Percentiles rank a stretch among this genome's conserved stretches.
Conservation (phyloP, 192 early-diverging fungal genomes). For the Linnemannia elongata region DNA sequence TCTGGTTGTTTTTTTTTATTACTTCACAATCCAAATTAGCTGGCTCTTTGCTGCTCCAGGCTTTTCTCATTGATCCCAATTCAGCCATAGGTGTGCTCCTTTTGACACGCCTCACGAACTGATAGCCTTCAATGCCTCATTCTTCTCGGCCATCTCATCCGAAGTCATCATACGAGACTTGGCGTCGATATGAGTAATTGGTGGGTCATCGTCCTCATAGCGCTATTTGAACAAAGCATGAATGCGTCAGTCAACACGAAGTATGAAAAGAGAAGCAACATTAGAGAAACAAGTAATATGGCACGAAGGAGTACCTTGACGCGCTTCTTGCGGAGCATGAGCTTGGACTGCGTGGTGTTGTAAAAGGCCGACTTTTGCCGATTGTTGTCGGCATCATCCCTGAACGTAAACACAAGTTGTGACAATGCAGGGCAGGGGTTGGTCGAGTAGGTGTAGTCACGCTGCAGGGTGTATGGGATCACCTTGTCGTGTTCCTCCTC, state of each 20-base stretch:
- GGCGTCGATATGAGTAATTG: slow-evolving; percentile 52
- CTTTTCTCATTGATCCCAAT: not conserved
- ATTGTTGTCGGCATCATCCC: slow-evolving; percentile 27
- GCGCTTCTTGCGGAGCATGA: slow-evolving; percentile 56
- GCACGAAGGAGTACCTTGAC: slow-evolving; percentile 28
- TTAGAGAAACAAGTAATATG: no score
- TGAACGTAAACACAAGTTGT: slow-evolving; percentile 48
- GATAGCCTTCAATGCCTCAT: slow-evolving; percentile 45
- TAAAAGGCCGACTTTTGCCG: slow-evolving; percentile 49
- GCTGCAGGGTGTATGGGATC: slow-evolving; percentile 32
- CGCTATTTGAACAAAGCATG: no score
- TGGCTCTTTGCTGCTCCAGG: no score
- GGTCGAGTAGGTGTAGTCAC: slow-evolving; percentile 54
- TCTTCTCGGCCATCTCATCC: slow-evolving; percentile 47
- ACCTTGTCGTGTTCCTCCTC: slow-evolving; percentile 38
- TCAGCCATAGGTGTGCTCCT: not conserved
- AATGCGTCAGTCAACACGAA: no score
- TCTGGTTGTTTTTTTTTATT: no score
- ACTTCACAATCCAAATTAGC: no score
- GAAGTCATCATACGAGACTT: slow-evolving; percentile 51
- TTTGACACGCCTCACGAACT: slow-evolving; percentile 16
- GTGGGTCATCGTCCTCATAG: slow-evolving; percentile 53
- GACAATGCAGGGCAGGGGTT: slow-evolving; percentile 45
- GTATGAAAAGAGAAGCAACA: no score
- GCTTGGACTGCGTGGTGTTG: slow-evolving; percentile 55